These are phyloP conservation scores for Myriosclerotinia duriaeana DNA, from an alignment of 2,329 filamentous ascomycete species.

Conservation along the genomic window DNA sequence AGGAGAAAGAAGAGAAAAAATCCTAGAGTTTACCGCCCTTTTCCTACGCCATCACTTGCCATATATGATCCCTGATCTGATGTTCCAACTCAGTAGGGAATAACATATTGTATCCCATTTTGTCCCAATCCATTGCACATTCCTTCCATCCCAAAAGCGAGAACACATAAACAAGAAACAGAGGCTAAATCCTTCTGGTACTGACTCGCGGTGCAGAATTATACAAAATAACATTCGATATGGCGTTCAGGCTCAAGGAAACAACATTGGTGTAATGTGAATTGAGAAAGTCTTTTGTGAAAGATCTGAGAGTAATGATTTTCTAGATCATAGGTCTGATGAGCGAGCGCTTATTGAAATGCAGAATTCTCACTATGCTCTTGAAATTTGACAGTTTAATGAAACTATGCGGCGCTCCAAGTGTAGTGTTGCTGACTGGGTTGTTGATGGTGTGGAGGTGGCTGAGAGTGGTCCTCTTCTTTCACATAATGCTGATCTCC, in stretches of 20 bases:
- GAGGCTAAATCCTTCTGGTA: background rate
- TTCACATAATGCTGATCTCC: conserved; percentile 34
- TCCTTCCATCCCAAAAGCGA: conserved; percentile 1
- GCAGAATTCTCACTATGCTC: background rate
- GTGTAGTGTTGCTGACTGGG: conserved; percentile 35
- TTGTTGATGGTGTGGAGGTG: conserved; percentile 22
- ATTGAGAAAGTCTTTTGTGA: background rate
- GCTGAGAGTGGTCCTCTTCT: conserved; percentile 28
- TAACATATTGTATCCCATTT: conserved; percentile 7
- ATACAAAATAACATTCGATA: conserved; percentile 9
- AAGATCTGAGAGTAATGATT: background rate
- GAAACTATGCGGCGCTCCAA: conserved; percentile 33
- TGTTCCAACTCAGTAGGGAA: background rate
- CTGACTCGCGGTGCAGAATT: conserved; percentile 15
- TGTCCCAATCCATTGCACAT: conserved; percentile 1
- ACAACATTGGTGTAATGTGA: background rate
- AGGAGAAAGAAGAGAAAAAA: background rate
- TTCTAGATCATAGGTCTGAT: conserved; percentile 3
- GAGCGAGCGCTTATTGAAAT: background rate
- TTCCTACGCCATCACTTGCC: conserved; percentile 22
- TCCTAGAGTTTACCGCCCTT: background rate
- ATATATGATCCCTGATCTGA: conserved; percentile 13
- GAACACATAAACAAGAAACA: background rate
- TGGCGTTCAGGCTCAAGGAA: background rate
- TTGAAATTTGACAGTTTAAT: background rate